Evolutionary conservation across 805 yeast genomes (phyloP).

Genomic region (Candida dajiaensis): DNA sequence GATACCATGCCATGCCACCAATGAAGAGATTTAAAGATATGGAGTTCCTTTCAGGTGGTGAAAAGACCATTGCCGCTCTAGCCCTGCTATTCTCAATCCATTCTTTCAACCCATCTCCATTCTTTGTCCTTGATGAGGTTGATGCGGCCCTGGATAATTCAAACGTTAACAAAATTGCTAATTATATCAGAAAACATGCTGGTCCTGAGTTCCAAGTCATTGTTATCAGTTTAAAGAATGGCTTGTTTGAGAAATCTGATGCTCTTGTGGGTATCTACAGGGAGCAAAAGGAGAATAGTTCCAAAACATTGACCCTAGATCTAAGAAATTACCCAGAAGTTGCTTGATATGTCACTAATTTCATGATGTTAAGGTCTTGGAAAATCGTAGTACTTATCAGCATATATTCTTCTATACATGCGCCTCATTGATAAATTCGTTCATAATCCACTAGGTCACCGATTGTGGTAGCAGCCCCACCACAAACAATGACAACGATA

Average conservation of each 20-base stretch:
- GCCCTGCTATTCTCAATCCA: slow-evolving; percentile 90
- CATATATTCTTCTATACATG: no score
- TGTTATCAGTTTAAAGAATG: slow-evolving; percentile 85
- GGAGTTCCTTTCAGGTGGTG: slow-evolving; percentile 94
- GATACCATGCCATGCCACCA: slow-evolving; percentile 95
- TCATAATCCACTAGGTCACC: slow-evolving; percentile 22
- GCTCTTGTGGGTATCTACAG: slow-evolving; percentile 90
- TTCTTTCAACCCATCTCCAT: slow-evolving; percentile 88
- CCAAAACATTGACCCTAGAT: slow-evolving; percentile 69
- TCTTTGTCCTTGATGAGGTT: slow-evolving; percentile 94
- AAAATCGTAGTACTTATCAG: not conserved
- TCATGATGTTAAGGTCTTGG: not conserved
- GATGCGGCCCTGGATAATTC: slow-evolving; percentile 95
- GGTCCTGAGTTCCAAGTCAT: slow-evolving; percentile 83
- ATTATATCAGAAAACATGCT: slow-evolving; percentile 69
- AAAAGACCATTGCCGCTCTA: slow-evolving; percentile 92
- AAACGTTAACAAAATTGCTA: slow-evolving; percentile 83
- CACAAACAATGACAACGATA: slow-evolving; percentile 54
- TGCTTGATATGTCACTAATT: slow-evolving; percentile 1
- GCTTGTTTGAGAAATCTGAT: slow-evolving; percentile 82
- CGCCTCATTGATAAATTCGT: slow-evolving; percentile 7
- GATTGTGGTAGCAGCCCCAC: slow-evolving; percentile 38
- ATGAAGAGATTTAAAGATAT: slow-evolving; percentile 88
- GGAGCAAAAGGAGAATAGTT: slow-evolving; percentile 67
- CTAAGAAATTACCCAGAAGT: slow-evolving; percentile 51